A percentile compares a stretch with the other conserved stretches of the same genome.
Evolutionary conservation across 805 yeast species (phyloP).

Genomic region (Candida stauntonica): DNA sequence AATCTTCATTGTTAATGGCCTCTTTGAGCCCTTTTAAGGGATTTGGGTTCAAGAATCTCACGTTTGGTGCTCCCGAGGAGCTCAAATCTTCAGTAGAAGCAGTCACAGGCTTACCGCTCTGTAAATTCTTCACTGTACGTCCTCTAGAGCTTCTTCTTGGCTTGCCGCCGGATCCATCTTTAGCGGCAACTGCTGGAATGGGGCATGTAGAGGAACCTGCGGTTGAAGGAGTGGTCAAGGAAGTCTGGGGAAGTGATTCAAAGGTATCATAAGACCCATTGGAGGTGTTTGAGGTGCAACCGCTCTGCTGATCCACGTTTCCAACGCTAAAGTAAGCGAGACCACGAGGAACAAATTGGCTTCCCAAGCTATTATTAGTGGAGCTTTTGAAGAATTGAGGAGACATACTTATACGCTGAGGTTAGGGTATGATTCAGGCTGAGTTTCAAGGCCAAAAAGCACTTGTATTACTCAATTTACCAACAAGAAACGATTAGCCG

Average conservation of each 20-base stretch:
- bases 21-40: too few relatives aligned
- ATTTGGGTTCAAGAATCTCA: too few relatives aligned
- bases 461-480: too few relatives aligned
- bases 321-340: constrained; percentile 22
- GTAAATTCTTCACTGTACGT: not conserved
- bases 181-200: constrained; percentile 1
- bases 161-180: not conserved
- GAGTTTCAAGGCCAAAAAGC: too few relatives aligned
- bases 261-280: constrained; percentile 4
- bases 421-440: too few relatives aligned
- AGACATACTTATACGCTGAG: constrained; percentile 19
- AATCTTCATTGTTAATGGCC: not conserved
- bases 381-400: constrained; percentile 26
- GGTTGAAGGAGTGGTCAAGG: constrained; percentile 14
- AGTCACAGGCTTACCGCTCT: not conserved
- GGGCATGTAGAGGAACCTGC: constrained; percentile 6
- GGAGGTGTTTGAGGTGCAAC: constrained; percentile 2
- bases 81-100: not conserved
- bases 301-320: constrained; percentile 2
- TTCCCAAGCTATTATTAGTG: constrained; percentile 18
- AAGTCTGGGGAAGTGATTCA: constrained; percentile 4
- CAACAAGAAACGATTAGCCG: not conserved
- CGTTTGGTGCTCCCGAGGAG: too few relatives aligned
- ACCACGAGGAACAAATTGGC: constrained; percentile 21
- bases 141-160: not conserved